A percentile compares a stretch with the other conserved stretches of the same genome.
Evolutionary conservation across 306 rosid species (phyloP).

Genomic region (Malus sieversii): DNA sequence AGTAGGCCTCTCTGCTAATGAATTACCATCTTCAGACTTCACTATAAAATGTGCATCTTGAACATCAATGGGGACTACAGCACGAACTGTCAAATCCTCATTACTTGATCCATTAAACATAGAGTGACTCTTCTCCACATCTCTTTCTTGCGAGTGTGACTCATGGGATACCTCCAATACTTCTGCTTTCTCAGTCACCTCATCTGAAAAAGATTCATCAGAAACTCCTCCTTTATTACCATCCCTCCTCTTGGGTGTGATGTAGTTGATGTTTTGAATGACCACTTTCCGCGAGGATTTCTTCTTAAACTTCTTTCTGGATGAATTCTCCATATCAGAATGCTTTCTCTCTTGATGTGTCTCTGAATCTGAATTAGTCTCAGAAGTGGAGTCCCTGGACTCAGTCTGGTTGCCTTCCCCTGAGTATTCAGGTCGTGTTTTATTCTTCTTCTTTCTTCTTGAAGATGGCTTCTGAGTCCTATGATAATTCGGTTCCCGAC

Average conservation of each 20-base stretch:
- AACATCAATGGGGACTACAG: slow-evolving; percentile 23
- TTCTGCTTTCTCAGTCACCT: slow-evolving; percentile 31
- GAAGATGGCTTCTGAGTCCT: slow-evolving; percentile 32
- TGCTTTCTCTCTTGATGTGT: slow-evolving; percentile 23
- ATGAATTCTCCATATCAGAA: slow-evolving; percentile 29
- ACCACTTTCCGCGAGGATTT: slow-evolving; percentile 52
- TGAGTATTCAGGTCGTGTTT: slow-evolving; percentile 28
- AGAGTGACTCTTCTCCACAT: not conserved
- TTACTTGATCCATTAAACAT: slow-evolving; percentile 7
- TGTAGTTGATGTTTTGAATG: slow-evolving; percentile 64
- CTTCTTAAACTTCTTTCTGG: slow-evolving; percentile 31
- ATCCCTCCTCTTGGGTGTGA: slow-evolving; percentile 54
- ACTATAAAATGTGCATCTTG: slow-evolving; percentile 34
- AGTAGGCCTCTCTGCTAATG: slow-evolving; percentile 17
- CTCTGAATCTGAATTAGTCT: slow-evolving; percentile 37
- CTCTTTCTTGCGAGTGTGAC: not conserved
- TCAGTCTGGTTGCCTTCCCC: slow-evolving; percentile 28
- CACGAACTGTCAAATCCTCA: slow-evolving; percentile 16
- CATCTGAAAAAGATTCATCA: slow-evolving; percentile 37
- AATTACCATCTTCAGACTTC: slow-evolving; percentile 25
- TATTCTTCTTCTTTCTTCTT: slow-evolving; percentile 32
- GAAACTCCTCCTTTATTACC: slow-evolving; percentile 42
- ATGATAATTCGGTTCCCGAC: not conserved
- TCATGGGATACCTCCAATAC: slow-evolving; percentile 39
- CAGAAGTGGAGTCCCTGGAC: slow-evolving; percentile 22